phyloP scores from a whole-genome alignment of 768 basidiomycete genomes.

The Phallus indusiatus region DNA sequence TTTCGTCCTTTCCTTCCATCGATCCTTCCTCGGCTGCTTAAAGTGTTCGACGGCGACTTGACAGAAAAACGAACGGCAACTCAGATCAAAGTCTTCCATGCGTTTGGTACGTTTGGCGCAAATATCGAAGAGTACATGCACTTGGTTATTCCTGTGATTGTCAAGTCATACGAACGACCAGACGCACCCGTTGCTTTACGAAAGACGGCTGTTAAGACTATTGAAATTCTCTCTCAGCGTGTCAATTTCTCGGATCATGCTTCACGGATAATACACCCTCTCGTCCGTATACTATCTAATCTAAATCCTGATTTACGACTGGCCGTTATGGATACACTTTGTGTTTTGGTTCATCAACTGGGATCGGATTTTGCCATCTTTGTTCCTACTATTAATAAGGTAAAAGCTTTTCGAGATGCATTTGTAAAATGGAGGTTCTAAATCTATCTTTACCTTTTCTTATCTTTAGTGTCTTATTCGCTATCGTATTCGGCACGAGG shows the following conservation, averaged over 20 bases:
- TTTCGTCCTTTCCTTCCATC: conserved; percentile 94
- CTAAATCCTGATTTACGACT: conserved; percentile 70
- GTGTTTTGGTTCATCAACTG: conserved; percentile 85
- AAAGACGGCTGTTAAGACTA: conserved; percentile 83
- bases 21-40: conserved; percentile 80
- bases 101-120: conserved; percentile 88
- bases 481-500: conserved; percentile 66
- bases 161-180: conserved; percentile 78
- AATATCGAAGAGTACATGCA: conserved; percentile 98
- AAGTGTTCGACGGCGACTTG: conserved; percentile 83
- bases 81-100: conserved; percentile 88
- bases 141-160: conserved; percentile 90
- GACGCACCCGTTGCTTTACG: conserved; percentile 68
- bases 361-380: conserved; percentile 97
- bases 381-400: conserved; percentile 95
- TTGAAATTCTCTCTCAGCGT: conserved; percentile 80
- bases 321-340: conserved; percentile 88
- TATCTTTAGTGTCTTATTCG: conserved; percentile 58
- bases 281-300: conserved; percentile 75
- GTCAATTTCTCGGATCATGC: conserved; percentile 99
- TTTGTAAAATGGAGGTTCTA: background rate
- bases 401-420: conserved; percentile 22
- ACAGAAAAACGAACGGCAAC: conserved; percentile 69
- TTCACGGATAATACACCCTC: conserved; percentile 91
- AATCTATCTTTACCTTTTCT: background rate